Percentiles rank a stretch among this genome's conserved stretches.
These are phyloP conservation scores for Colletotrichum filicis DNA, from an alignment of 2,329 filamentous ascomycete genomes.

Conservation along the genomic window DNA sequence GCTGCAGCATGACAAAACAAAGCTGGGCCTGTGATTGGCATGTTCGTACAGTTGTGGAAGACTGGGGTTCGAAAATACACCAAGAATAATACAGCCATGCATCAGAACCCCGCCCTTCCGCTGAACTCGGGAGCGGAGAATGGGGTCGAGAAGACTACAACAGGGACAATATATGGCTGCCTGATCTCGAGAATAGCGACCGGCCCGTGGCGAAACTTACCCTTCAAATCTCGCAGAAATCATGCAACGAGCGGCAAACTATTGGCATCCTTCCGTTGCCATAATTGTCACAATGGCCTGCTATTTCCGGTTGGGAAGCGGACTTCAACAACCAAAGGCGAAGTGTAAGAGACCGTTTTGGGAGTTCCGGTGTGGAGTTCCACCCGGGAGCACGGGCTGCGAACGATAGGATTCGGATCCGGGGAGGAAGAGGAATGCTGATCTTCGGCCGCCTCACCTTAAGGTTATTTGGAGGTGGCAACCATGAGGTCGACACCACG, in stretches of 20 bases:
- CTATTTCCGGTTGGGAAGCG: neutral
- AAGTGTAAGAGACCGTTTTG: neutral
- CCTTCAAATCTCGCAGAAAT: neutral
- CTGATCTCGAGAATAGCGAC: neutral
- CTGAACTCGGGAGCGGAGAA: neutral
- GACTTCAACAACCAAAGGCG: neutral
- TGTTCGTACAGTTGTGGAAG: constrained; percentile 1
- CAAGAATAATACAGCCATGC: neutral
- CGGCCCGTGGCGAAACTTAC: neutral
- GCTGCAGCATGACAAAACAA: constrained; percentile 26
- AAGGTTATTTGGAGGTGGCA: neutral
- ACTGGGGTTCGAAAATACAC: neutral
- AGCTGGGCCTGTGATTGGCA: constrained; percentile 3
- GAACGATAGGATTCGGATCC: constrained; percentile 17
- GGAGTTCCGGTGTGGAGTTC: constrained; percentile 23
- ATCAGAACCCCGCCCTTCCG: neutral
- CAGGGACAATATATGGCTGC: constrained; percentile 18
- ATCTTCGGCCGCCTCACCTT: neutral
- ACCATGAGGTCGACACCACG: neutral
- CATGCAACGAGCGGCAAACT: neutral
- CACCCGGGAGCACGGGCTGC: constrained; percentile 15
- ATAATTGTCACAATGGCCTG: neutral
- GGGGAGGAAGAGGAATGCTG: constrained; percentile 12
- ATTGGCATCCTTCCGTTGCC: neutral
- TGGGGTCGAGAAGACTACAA: neutral